phyloP scores from a whole-genome alignment of 306 rosid species.

The Gastrolobium bilobum region DNA sequence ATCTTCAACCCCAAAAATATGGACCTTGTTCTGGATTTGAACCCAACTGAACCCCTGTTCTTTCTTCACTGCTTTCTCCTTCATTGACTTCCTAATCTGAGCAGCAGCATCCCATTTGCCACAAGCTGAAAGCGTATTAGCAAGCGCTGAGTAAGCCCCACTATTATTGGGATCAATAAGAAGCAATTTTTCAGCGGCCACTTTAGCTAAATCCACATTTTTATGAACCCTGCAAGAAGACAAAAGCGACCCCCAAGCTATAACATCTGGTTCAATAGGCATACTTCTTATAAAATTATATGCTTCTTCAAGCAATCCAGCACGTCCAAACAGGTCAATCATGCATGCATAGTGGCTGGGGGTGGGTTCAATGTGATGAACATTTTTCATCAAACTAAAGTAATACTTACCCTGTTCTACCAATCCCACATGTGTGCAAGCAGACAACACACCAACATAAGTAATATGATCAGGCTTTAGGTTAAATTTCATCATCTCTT shows the following conservation, averaged over 20 bases:
- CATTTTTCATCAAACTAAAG: constrained; percentile 73
- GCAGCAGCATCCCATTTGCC: constrained; percentile 92
- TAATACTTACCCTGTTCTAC: constrained; percentile 76
- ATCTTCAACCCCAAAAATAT: constrained; percentile 84
- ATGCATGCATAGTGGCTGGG: constrained; percentile 84
- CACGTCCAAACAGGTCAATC: constrained; percentile 84
- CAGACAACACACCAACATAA: constrained; percentile 86
- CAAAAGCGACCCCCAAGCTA: constrained; percentile 90
- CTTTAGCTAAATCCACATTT: constrained; percentile 75
- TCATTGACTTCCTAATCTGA: constrained; percentile 81
- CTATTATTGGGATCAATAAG: constrained; percentile 83
- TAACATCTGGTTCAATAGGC: constrained; percentile 84
- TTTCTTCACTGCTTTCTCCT: constrained; percentile 84
- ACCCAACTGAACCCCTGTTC: constrained; percentile 91
- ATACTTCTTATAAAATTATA: constrained; percentile 63
- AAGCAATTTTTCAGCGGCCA: constrained; percentile 86
- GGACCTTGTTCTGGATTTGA: constrained; percentile 75
- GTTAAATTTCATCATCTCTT: constrained; percentile 72
- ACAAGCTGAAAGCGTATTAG: constrained; percentile 84
- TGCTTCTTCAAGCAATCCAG: constrained; percentile 91
- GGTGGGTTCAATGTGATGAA: constrained; percentile 82
- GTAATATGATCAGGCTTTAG: constrained; percentile 86
- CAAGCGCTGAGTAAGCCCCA: constrained; percentile 85
- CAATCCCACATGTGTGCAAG: constrained; percentile 85
- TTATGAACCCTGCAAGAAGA: constrained; percentile 81